Evolutionary conservation across 2,329 filamentous ascomycete genomes (phyloP).

Genomic region (Macrophomina tecta): DNA sequence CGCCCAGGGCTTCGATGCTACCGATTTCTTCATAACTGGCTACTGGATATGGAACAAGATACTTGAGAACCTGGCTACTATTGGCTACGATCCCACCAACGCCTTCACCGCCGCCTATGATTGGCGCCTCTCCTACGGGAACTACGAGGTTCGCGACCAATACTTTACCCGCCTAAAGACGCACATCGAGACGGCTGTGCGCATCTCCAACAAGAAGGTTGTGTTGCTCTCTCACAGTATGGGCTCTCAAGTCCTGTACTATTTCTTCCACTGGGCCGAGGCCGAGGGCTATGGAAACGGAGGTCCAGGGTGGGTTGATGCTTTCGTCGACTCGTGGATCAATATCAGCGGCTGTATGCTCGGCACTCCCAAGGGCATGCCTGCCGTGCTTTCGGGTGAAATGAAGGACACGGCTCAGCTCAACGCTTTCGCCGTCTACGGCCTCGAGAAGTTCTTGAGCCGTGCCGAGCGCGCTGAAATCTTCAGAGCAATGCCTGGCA

Average conservation of each 20-base stretch:
- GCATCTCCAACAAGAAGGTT: constrained; percentile 77
- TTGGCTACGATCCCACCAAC: constrained; percentile 90
- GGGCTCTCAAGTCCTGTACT: constrained; percentile 94
- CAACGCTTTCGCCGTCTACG: constrained; percentile 95
- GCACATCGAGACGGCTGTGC: constrained; percentile 83
- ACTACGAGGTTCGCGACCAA: constrained; percentile 87
- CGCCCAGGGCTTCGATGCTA: constrained; percentile 95
- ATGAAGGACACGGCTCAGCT: constrained; percentile 98
- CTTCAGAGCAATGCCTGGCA: constrained; percentile 95
- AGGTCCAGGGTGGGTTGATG: constrained; percentile 87
- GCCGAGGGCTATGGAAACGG: constrained; percentile 77
- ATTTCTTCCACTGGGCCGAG: constrained; percentile 83
- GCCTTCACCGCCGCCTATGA: constrained; percentile 77
- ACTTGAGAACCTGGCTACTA: constrained; percentile 91
- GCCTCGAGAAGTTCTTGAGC: constrained; percentile 92
- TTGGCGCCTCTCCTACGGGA: constrained; percentile 89
- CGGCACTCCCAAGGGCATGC: constrained; percentile 87
- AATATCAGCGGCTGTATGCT: constrained; percentile 99
- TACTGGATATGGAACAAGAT: constrained; percentile 99
- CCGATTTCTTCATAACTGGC: constrained; percentile 86
- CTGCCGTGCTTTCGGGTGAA: constrained; percentile 90
- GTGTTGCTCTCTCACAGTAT: constrained; percentile 94
- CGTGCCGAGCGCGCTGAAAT: constrained; percentile 90
- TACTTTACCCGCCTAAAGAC: constrained; percentile 92
- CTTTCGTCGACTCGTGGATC: constrained; percentile 91